Percentiles rank a stretch among this genome's conserved stretches.
These are phyloP conservation scores for Pisolithus sp. DNA, from an alignment of 768 basidiomycete species.

Conservation along the genomic window DNA sequence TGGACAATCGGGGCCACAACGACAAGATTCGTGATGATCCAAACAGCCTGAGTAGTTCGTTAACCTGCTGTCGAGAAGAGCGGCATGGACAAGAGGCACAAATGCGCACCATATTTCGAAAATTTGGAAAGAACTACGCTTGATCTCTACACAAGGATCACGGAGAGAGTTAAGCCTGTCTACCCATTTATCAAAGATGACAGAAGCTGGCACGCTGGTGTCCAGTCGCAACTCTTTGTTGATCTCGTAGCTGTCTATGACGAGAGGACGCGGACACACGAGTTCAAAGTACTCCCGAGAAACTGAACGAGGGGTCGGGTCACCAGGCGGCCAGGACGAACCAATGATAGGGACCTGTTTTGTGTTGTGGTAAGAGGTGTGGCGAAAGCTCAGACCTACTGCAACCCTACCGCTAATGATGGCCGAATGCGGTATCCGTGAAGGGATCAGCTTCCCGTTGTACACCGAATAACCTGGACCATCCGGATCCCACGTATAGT, in stretches of 20 bases:
- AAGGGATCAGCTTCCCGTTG: conserved; percentile 46
- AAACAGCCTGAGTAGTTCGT: conserved; percentile 39
- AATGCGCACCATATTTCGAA: conserved; percentile 48
- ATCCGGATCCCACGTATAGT: conserved; percentile 49
- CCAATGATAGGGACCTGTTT: conserved; percentile 40
- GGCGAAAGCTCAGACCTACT: conserved; percentile 3
- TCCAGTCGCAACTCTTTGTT: conserved; percentile 15
- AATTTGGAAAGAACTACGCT: conserved; percentile 30
- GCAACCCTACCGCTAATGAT: conserved; percentile 39
- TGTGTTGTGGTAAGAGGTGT: neutral
- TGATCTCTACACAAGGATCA: conserved; percentile 46
- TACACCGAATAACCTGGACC: conserved; percentile 38
- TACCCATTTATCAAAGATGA: conserved; percentile 41
- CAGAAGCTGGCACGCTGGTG: conserved; percentile 24
- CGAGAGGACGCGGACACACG: conserved; percentile 40
- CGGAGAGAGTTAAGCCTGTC: conserved; percentile 36
- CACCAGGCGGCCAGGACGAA: conserved; percentile 29
- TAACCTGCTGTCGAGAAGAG: neutral
- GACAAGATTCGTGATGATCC: conserved; percentile 33
- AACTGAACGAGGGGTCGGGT: conserved; percentile 39
- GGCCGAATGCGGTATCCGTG: conserved; percentile 48
- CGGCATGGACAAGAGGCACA: neutral
- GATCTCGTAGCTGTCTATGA: conserved; percentile 24
- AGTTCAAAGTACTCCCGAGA: conserved; percentile 38
- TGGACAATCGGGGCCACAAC: conserved; percentile 41